phyloP scores from a whole-genome alignment of 2,329 filamentous ascomycete species.

The Pseudopithomyces chartarum region DNA sequence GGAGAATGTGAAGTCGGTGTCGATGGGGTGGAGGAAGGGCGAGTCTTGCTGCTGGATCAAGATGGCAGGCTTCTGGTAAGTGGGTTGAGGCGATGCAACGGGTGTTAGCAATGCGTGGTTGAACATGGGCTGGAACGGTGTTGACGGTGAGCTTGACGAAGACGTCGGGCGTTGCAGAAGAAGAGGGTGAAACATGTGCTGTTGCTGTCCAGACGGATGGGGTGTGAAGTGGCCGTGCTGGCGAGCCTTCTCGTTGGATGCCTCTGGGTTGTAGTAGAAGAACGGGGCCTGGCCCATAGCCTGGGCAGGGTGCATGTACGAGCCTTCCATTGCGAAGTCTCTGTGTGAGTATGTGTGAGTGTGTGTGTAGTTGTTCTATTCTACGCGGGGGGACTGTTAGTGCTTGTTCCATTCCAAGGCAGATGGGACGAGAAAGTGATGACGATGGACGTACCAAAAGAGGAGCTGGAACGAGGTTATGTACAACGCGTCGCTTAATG shows the following conservation, averaged over 20 bases:
- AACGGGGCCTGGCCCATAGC: constrained; percentile 75
- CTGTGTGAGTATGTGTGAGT: constrained; percentile 17
- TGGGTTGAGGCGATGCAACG: constrained; percentile 74
- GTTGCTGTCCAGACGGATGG: constrained; percentile 47
- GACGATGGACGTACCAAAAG: constrained; percentile 21
- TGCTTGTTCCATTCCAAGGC: constrained; percentile 19
- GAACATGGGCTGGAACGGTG: constrained; percentile 57
- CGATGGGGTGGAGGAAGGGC: constrained; percentile 64
- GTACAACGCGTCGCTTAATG: constrained; percentile 14
- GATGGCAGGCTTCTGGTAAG: constrained; percentile 77
- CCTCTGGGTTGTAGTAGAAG: constrained; percentile 85
- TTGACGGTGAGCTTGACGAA: constrained; percentile 61
- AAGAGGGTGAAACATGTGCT: constrained; percentile 51
- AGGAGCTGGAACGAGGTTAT: constrained; percentile 17
- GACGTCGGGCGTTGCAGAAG: constrained; percentile 62
- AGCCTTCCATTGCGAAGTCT: constrained; percentile 65
- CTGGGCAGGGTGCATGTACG: constrained; percentile 59
- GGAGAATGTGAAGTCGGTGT: constrained; percentile 79
- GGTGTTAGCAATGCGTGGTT: constrained; percentile 74
- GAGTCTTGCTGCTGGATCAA: constrained; percentile 64
- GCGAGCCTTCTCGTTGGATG: constrained; percentile 66
- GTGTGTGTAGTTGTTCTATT: background rate
- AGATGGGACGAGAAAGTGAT: background rate
- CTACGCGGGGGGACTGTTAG: constrained; percentile 30
- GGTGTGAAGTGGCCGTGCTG: constrained; percentile 78